Conservation (phyloP, 2,329 filamentous ascomycete species). For the Phialophora expanda region DNA sequence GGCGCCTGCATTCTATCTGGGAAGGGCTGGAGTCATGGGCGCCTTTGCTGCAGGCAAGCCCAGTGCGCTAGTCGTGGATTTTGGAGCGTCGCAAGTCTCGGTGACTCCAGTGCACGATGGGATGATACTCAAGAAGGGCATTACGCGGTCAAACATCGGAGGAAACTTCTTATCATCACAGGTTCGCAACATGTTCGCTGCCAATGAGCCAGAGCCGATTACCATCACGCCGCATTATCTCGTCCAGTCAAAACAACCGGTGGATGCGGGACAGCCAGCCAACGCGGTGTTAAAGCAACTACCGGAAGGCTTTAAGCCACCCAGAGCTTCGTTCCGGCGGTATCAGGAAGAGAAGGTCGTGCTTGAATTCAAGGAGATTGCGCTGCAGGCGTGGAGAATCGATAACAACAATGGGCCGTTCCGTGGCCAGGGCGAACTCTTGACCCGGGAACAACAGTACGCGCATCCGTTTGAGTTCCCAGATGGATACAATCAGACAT, state of each 20-base stretch:
- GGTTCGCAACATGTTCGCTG: slow-evolving; percentile 78
- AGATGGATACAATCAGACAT: slow-evolving; percentile 94
- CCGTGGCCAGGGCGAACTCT: slow-evolving; percentile 39
- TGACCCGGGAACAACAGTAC: slow-evolving; percentile 78
- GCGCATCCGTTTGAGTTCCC: slow-evolving; percentile 91
- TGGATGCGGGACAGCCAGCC: slow-evolving; percentile 81
- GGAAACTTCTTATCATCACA: slow-evolving; percentile 91
- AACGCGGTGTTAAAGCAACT: slow-evolving; percentile 75
- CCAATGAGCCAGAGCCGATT: slow-evolving; percentile 69
- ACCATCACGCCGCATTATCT: slow-evolving; percentile 84
- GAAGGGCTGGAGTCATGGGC: slow-evolving; percentile 84
- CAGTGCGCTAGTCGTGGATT: slow-evolving; percentile 87
- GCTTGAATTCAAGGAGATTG: slow-evolving; percentile 96
- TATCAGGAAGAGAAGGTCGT: slow-evolving; percentile 92
- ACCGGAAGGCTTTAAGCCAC: slow-evolving; percentile 63
- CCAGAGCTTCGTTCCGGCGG: slow-evolving; percentile 72
- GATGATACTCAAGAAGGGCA: slow-evolving; percentile 87
- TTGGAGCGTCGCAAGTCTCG: slow-evolving; percentile 85
- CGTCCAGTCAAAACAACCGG: slow-evolving; percentile 82
- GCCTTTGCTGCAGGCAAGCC: slow-evolving; percentile 93
- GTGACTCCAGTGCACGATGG: slow-evolving; percentile 93
- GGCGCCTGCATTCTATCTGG: slow-evolving; percentile 91
- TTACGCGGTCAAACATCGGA: slow-evolving; percentile 82
- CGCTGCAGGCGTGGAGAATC: slow-evolving; percentile 81
- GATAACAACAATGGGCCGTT: slow-evolving; percentile 49